A percentile compares a stretch with the other conserved stretches of the same genome.
Evolutionary conservation across 2,329 filamentous ascomycete genomes (phyloP).

Genomic region (Pseudopithomyces maydicus): DNA sequence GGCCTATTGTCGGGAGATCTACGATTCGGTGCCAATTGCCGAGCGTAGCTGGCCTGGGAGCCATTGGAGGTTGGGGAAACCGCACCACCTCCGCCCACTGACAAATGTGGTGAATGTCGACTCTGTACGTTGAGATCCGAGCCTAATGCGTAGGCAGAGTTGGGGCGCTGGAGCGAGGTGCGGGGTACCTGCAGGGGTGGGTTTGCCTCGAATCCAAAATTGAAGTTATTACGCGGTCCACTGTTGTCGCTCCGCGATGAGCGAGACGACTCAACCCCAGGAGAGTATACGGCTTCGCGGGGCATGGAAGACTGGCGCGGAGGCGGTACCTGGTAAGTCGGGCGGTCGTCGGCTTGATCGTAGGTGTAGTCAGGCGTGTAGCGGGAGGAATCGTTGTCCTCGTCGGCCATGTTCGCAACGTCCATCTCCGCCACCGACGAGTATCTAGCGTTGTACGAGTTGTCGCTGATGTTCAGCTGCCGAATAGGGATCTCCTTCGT

Average conservation of each 20-base stretch:
- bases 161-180: conserved; percentile 69
- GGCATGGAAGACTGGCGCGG: conserved; percentile 28
- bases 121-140: conserved; percentile 72
- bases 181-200: conserved; percentile 50
- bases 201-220: conserved; percentile 30
- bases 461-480: conserved; percentile 40
- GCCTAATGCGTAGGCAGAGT: conserved; percentile 75
- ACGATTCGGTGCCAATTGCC: conserved; percentile 57
- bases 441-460: conserved; percentile 35
- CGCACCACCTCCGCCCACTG: conserved; percentile 41
- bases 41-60: conserved; percentile 50
- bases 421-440: conserved; percentile 41
- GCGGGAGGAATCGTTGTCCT: conserved; percentile 24
- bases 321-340: conserved; percentile 25
- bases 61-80: conserved; percentile 41
- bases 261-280: conserved; percentile 30
- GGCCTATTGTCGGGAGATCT: conserved; percentile 64
- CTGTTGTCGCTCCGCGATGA: conserved; percentile 39
- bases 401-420: conserved; percentile 25
- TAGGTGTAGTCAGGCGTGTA: conserved; percentile 26
- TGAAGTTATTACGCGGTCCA: conserved; percentile 30
- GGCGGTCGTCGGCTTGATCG: conserved; percentile 19
- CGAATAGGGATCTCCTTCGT: conserved; percentile 41
- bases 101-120: conserved; percentile 61
- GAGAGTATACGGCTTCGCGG: conserved; percentile 32